A percentile compares a stretch with the other conserved stretches of the same genome.
These are phyloP conservation scores for Plasmodium vinckei DNA, from an alignment of 169 alveolate species.

Conservation along the genomic window DNA sequence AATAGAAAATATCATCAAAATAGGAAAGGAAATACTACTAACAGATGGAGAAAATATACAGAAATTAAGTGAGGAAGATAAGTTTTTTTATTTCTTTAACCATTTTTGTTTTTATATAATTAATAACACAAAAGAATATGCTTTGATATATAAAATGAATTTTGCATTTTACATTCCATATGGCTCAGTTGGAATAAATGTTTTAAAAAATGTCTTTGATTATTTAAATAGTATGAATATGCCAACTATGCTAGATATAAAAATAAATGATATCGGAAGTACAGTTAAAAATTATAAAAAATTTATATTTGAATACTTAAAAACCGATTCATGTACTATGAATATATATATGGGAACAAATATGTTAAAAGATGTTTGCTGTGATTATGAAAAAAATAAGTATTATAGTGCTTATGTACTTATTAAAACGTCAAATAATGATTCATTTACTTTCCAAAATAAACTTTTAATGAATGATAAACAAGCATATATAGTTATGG, in stretches of 20 bases:
- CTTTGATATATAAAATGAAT: slow-evolving; percentile 82
- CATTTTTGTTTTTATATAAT: slow-evolving; percentile 82
- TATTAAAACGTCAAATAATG: slow-evolving; percentile 81
- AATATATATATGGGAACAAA: slow-evolving; percentile 84
- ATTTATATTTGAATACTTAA: slow-evolving; percentile 82
- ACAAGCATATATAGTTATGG: slow-evolving; percentile 79
- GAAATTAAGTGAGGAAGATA: slow-evolving; percentile 24
- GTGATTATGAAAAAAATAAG: slow-evolving; percentile 56
- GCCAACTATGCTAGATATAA: slow-evolving; percentile 82
- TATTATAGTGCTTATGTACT: slow-evolving; percentile 79
- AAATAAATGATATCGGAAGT: slow-evolving; percentile 85
- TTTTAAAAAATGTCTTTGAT: slow-evolving; percentile 81
- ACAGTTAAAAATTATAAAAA: slow-evolving; percentile 84
- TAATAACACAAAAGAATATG: slow-evolving; percentile 78
- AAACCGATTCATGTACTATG: slow-evolving; percentile 85
- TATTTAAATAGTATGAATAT: slow-evolving; percentile 71
- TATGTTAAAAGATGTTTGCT: slow-evolving; percentile 78
- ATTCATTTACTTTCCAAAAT: slow-evolving; percentile 80
- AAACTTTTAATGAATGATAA: slow-evolving; percentile 48
- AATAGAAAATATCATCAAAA: slow-evolving; percentile 60
- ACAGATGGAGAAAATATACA: background rate
- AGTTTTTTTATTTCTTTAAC: slow-evolving; percentile 68
- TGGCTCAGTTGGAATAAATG: slow-evolving; percentile 84
- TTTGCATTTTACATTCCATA: slow-evolving; percentile 85
- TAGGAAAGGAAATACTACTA: slow-evolving; percentile 23